Conservation (phyloP, 345 rosid genomes). For the Microthlaspi erraticum region DNA sequence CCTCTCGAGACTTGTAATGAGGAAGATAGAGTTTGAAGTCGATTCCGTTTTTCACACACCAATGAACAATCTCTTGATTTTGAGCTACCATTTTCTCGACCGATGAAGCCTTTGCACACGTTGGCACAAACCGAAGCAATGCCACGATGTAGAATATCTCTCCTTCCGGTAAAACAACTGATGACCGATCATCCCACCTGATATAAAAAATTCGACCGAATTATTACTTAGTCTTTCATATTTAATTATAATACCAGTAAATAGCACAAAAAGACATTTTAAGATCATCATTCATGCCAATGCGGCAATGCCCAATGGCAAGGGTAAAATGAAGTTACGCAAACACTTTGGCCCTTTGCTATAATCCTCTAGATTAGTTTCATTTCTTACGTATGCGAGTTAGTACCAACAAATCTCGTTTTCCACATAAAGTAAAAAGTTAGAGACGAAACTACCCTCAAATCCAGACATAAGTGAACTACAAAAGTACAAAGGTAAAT, state of each 20-base stretch:
- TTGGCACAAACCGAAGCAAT: constrained; percentile 66
- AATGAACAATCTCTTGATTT: constrained; percentile 64
- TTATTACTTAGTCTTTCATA: neutral
- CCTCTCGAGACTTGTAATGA: constrained; percentile 74
- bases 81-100: constrained; percentile 63
- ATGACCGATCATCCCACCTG: constrained; percentile 83
- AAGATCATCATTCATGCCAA: neutral
- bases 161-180: constrained; percentile 71
- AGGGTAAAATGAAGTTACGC: constrained; percentile 9
- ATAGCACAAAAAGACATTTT: neutral
- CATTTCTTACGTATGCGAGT: constrained; percentile 27
- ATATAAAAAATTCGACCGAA: neutral
- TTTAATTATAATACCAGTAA: neutral
- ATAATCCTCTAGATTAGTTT: constrained; percentile 27
- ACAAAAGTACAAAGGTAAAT: constrained; percentile 31
- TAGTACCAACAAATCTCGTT: constrained; percentile 47
- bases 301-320: no score
- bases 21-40: constrained; percentile 91
- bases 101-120: constrained; percentile 44
- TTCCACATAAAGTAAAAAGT: constrained; percentile 43
- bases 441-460: constrained; percentile 44
- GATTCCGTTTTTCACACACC: constrained; percentile 55
- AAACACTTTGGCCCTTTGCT: constrained; percentile 23
- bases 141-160: constrained; percentile 89
- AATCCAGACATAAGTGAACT: constrained; percentile 5